Base-by-base conservation (phyloP, 305 asterid species). In the Striga hermonthica region DNA sequence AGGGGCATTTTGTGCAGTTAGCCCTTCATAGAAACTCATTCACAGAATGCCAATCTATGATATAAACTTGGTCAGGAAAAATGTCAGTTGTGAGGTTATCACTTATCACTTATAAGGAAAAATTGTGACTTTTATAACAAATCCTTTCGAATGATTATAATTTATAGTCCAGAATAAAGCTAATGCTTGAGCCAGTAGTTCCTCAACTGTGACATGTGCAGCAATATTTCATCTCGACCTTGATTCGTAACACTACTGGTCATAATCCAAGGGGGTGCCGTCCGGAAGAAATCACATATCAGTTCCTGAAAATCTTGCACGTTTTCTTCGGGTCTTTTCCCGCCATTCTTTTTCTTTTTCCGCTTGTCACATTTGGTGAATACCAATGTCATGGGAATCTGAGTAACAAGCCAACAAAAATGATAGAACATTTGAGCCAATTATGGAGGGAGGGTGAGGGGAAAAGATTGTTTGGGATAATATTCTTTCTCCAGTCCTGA, bases 281-380 rank as follows among this genome's bases (percentile, higher is more conserved):
- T 79, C 74, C 82, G 78, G 81, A 93, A 93, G 80, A 76, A 86
- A 62, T 74, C 77, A 0, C 88, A 80, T 59, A 88, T 86, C 67
- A 89, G 54, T 35, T 75, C 83, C 74, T 72, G 95, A 79, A 93
- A 93, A 65, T 80, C 86, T 41, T 79, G 79, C 64, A 88, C 84
- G 41, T 93, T 93, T 67, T 93, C 97, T 76, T 90, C 99, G 0
- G 95, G 87, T 47, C 91, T 79, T 74, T 83, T 90, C 13, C 97
- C 99, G 55, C 99, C 97, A 13, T 84, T 90, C 86, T 83, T 90
- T 65, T 78, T 88, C 97, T 86, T 93, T 47, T 90, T 93, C 71
- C 96, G 87, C 76, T 88, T 93, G 82, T 90, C 99, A 44, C 97
- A 93, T 80, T 93, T 93, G 43, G 97, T 93, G 77, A 93, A 90